A percentile compares a stretch with the other conserved stretches of the same genome.
phyloP scores from a whole-genome alignment of 768 basidiomycete species.

The Psilocybe subaeruginosa region DNA sequence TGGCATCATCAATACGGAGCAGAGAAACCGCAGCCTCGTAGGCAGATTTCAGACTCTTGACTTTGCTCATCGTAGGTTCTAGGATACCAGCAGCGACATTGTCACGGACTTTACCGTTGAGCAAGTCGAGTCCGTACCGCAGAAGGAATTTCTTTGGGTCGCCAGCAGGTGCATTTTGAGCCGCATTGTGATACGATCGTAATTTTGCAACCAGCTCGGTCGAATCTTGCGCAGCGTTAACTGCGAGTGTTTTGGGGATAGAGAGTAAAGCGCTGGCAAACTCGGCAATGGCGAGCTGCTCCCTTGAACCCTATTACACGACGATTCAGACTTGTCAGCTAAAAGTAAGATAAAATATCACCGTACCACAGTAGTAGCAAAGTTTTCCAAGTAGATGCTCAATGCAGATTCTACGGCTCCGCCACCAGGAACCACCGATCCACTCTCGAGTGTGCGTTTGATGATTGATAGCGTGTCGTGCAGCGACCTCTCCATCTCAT shows the following conservation, averaged over 20 bases:
- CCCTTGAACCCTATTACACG: slow-evolving; percentile 82
- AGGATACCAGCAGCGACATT: slow-evolving; percentile 92
- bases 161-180: slow-evolving; percentile 87
- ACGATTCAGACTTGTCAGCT: slow-evolving; percentile 11
- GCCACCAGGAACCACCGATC: slow-evolving; percentile 93
- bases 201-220: slow-evolving; percentile 97
- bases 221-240: slow-evolving; percentile 98
- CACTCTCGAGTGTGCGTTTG: slow-evolving; percentile 97
- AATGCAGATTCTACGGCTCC: slow-evolving; percentile 97
- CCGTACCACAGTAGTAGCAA: slow-evolving; percentile 94
- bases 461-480: slow-evolving; percentile 95
- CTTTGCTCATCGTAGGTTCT: slow-evolving; percentile 97
- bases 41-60: slow-evolving; percentile 95
- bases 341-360: background rate
- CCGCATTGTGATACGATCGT: slow-evolving; percentile 95
- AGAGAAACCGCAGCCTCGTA: slow-evolving; percentile 96
- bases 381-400: slow-evolving; percentile 98
- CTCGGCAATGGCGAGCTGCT: slow-evolving; percentile 99
- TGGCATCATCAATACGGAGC: slow-evolving; percentile 95
- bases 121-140: slow-evolving; percentile 92
- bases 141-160: slow-evolving; percentile 91
- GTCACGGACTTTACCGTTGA: slow-evolving; percentile 94
- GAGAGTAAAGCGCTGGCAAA: slow-evolving; percentile 91
- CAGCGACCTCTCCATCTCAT: slow-evolving; percentile 98
- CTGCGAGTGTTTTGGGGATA: slow-evolving; percentile 95